Evolutionary conservation across 805 yeast species (phyloP).

Genomic region (Metschnikowia lunata): DNA sequence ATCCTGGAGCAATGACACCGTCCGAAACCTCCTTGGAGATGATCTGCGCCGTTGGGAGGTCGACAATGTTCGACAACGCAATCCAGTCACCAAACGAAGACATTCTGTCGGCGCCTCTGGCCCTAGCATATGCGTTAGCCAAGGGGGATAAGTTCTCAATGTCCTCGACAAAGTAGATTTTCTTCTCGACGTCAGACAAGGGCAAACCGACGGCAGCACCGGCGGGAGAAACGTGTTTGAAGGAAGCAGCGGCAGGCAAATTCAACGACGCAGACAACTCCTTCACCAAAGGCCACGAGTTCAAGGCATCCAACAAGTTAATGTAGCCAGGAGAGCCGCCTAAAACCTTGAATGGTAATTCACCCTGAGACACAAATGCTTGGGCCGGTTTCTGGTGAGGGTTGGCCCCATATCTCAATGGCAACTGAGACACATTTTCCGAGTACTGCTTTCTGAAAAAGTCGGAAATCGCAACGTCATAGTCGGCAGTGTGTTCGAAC

Average conservation of each 20-base stretch:
- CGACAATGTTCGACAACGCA: slow-evolving; percentile 95
- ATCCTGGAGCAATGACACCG: slow-evolving; percentile 99
- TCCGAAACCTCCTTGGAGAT: slow-evolving; percentile 97
- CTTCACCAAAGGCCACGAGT: slow-evolving; percentile 98
- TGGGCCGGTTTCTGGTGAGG: slow-evolving; percentile 99
- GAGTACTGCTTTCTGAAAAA: slow-evolving; percentile 96
- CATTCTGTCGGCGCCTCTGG: slow-evolving; percentile 99
- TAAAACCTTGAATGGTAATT: slow-evolving; percentile 89
- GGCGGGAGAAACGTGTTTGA: slow-evolving; percentile 98
- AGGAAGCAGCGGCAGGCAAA: slow-evolving; percentile 98
- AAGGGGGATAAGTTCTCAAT: slow-evolving; percentile 93
- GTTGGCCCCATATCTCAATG: slow-evolving; percentile 96
- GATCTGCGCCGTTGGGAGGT: slow-evolving; percentile 92
- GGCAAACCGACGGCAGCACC: slow-evolving; percentile 98
- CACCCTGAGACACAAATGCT: slow-evolving; percentile 83
- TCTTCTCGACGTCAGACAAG: slow-evolving; percentile 83
- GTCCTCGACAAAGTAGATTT: slow-evolving; percentile 91
- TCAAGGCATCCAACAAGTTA: slow-evolving; percentile 91
- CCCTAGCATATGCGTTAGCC: slow-evolving; percentile 98
- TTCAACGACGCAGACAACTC: slow-evolving; percentile 91
- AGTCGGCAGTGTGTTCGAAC: slow-evolving; percentile 97
- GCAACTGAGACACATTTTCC: slow-evolving; percentile 83
- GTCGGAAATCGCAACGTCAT: slow-evolving; percentile 92
- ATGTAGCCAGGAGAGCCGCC: slow-evolving; percentile 97
- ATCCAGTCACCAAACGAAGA: slow-evolving; percentile 98